Percentiles rank a stretch among this genome's conserved stretches.
phyloP scores from a whole-genome alignment of 2,329 filamentous ascomycete genomes.

The Aspergillus alliaceus region DNA sequence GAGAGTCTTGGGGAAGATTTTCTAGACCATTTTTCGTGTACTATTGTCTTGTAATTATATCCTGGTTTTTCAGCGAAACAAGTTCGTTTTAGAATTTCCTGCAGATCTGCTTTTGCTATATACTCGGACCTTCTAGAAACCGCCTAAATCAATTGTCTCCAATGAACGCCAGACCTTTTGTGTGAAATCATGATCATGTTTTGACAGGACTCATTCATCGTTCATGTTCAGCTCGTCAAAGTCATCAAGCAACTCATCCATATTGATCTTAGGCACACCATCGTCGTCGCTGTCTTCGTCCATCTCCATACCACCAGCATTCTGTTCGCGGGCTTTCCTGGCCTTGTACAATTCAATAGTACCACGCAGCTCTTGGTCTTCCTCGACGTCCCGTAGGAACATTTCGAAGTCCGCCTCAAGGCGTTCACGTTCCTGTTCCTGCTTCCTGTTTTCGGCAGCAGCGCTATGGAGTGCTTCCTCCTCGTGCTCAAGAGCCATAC shows the following conservation, averaged over 20 bases:
- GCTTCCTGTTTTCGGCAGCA: conserved; percentile 15
- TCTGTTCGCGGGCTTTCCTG: conserved; percentile 51
- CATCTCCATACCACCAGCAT: conserved; percentile 51
- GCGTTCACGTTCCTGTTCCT: conserved; percentile 76
- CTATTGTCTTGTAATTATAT: conserved; percentile 2
- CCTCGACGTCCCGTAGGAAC: conserved; percentile 95
- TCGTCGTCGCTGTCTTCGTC: conserved; percentile 63
- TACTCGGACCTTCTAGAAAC: neutral
- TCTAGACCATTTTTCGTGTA: conserved; percentile 24
- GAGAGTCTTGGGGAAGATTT: conserved; percentile 49
- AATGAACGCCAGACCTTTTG: neutral
- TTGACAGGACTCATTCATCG: conserved; percentile 20
- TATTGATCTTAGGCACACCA: conserved; percentile 64
- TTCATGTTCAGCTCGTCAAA: conserved; percentile 86
- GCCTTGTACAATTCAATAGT: conserved; percentile 84
- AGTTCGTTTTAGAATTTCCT: neutral
- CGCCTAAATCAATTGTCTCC: neutral
- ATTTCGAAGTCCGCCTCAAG: conserved; percentile 94
- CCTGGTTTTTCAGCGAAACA: conserved; percentile 1
- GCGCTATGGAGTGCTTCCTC: conserved; percentile 58
- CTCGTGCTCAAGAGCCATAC: conserved; percentile 86
- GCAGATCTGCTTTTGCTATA: neutral
- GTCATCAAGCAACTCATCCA: conserved; percentile 85
- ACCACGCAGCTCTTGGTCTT: conserved; percentile 82
- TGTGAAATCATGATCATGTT: neutral